Base-by-base conservation (phyloP, 2,329 filamentous ascomycete genomes). In the Orbilia blumenaviensis region DNA sequence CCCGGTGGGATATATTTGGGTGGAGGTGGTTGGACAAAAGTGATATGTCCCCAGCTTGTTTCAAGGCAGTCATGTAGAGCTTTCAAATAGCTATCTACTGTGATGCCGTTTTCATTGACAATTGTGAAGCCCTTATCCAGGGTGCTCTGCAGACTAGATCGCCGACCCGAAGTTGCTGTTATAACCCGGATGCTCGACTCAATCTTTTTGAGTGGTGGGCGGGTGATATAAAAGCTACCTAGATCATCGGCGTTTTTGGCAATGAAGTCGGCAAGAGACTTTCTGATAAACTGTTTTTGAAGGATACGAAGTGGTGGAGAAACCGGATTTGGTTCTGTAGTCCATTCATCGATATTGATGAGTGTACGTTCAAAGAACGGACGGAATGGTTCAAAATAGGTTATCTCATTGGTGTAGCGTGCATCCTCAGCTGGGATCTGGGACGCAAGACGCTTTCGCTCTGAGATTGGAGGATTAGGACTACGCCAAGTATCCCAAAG, bases 401-500 rank as follows among this genome's bases (percentile, higher is more conserved):
- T 63, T 8, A 25, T 34, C 61, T 50, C 41, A 16, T 61, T 42
- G 16, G 9, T 10, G 25, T 56, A 48, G 6, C 8, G 25, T 16
- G 27, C 42, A 38, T 56, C 63, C 25, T 46, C 34, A 10, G 25
- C 36, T 7, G 63, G 29, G 9, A 60, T 62, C 34, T 29, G 60
- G 21, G 42, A 52, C 16, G 23, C 18, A 10, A 66, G 41, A 32
- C 38, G 34, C 25, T 61, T 68, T 14, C 52, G 52, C 9, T 36
- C 36, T 16, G 62, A 60, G 0, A 48, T 75, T 10, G 71, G 71
- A 21, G 71, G 54, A 18, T 48, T 75, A 12, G 71, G 41, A 42
- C 63, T 67, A 56, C 71, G 71, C 71, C 71, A 75, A 46, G 71
- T 75, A 29, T 63, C 46, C 71, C 71, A 75, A 38, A 75, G 71